Evolutionary conservation across 768 basidiomycete species (phyloP), one percentile per base, ranked within the genome.

Genomic region (Agaricus blazei): DNA sequence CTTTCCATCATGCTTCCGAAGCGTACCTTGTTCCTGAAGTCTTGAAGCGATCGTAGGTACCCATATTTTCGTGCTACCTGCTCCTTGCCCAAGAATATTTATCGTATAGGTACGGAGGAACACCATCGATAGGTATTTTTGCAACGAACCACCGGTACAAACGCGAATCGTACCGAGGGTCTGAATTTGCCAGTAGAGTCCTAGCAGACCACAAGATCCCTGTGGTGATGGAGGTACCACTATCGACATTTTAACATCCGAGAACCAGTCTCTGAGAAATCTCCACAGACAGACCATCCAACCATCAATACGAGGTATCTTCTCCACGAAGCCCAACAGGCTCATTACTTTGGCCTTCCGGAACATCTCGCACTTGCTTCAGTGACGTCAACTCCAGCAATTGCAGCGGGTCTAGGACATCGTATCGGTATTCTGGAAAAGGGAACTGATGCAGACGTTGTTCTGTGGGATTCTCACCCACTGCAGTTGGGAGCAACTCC

Each of bases 1-100:
- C 90, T 5, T 84, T 94, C 64, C 91, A 94, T 63, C 88, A 91
- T 64, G 94, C 93, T 7, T 85, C 91, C 52, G 93, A 96, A 67
- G 83, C 92, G 1, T 97, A 91, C 70, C 78, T 97, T n/a, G 87
- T 94, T 24, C 90, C 93, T 1, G 82, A 83, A 24, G 70, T 88
- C 3, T 71, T 98, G 58, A 95, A 93, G 69, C 73, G 80, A 67
- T 82, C 86, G 58, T 94, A 77, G 62, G 81, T 28, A 40, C 12
- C 19, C 40, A 15, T 19, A n/a, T 34, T 34, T 34, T 1, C 34
- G 1, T 34, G 7, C 34, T 15, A 15, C n/a, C 12, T 23, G 12
- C 23, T 31, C 7, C 12, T 14, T 29, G 34, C 5, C 11, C 46
- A 14, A 4, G 46, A 29, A 27, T 14, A 14, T 15, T 3, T 4